These are phyloP conservation scores for Primulina eburnea DNA, from an alignment of 257 asterid genomes.

Conservation along the genomic window DNA sequence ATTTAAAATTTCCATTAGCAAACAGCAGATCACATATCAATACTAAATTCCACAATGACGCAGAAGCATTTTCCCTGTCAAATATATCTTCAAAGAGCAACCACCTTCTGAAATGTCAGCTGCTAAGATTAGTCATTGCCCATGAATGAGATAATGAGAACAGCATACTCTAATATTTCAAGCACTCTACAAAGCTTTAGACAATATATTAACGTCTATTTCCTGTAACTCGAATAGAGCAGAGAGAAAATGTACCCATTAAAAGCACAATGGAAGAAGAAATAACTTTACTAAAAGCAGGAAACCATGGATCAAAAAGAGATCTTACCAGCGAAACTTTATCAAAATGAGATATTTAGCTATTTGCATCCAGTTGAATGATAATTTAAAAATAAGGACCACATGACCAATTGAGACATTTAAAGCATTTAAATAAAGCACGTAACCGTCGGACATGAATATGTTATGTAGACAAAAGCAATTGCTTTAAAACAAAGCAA, in stretches of 20 bases:
- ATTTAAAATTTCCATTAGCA: slow-evolving; percentile 12
- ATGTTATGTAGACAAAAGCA: not conserved
- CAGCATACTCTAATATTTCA: not conserved
- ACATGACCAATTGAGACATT: not conserved
- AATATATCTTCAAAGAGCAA: slow-evolving; percentile 17
- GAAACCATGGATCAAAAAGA: not conserved
- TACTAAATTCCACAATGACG: not conserved
- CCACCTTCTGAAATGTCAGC: slow-evolving; percentile 4
- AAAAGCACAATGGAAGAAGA: not conserved
- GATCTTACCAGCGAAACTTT: not conserved
- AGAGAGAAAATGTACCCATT: too few species aligned
- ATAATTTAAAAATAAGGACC: not conserved
- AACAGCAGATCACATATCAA: slow-evolving; percentile 13
- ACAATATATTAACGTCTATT: not conserved
- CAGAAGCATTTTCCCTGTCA: not conserved
- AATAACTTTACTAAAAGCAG: not conserved
- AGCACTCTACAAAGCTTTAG: not conserved
- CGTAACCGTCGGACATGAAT: not conserved
- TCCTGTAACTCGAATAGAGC: not conserved
- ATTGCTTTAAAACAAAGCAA: not conserved
- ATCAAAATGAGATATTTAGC: not conserved
- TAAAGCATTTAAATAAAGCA: not conserved
- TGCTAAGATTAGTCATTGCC: not conserved
- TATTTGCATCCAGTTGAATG: not conserved
- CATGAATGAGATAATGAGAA: not conserved